A percentile compares a stretch with the other conserved stretches of the same genome.
phyloP scores from a whole-genome alignment of 371 early-diverging fungal genomes.

The Apophysomyces ossiformis region DNA sequence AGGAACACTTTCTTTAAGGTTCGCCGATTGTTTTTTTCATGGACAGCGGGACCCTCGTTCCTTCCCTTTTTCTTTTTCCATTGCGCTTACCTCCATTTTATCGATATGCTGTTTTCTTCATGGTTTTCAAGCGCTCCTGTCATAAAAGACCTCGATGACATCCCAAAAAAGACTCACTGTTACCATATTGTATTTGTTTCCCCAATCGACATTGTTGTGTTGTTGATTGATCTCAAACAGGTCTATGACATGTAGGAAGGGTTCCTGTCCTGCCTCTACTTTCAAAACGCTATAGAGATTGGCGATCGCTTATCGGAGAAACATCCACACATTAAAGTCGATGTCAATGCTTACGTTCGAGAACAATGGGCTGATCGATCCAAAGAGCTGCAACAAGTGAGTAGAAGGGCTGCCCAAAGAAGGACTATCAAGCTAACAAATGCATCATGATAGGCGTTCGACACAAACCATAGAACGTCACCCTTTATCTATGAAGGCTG shows the following conservation, averaged over 20 bases:
- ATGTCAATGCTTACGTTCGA: slow-evolving; percentile 49
- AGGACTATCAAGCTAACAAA: background rate
- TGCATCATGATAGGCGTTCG: slow-evolving; percentile 31
- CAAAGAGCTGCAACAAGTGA: slow-evolving; percentile 48
- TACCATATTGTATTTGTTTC: slow-evolving; percentile 47
- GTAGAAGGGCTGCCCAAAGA: background rate
- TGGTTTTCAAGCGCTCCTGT: background rate
- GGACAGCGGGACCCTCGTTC: too few species aligned
- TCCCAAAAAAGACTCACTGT: slow-evolving; percentile 45
- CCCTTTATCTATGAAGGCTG: slow-evolving; percentile 65
- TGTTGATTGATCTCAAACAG: background rate
- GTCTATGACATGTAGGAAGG: slow-evolving; percentile 42
- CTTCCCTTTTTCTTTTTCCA: too few species aligned
- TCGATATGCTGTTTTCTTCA: background rate
- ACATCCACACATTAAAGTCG: slow-evolving; percentile 44
- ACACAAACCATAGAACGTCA: slow-evolving; percentile 46
- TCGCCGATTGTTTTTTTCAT: too few species aligned
- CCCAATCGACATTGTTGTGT: background rate
- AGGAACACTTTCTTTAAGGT: too few species aligned
- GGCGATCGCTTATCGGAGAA: slow-evolving; percentile 42
- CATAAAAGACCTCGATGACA: slow-evolving; percentile 34
- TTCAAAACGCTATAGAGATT: slow-evolving; percentile 45
- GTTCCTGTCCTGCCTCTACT: slow-evolving; percentile 51
- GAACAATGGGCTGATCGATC: slow-evolving; percentile 51
- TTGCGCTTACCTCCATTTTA: background rate